Conservation (phyloP, 495 filamentous ascomycete genomes). For the Aspergillus leporis region DNA sequence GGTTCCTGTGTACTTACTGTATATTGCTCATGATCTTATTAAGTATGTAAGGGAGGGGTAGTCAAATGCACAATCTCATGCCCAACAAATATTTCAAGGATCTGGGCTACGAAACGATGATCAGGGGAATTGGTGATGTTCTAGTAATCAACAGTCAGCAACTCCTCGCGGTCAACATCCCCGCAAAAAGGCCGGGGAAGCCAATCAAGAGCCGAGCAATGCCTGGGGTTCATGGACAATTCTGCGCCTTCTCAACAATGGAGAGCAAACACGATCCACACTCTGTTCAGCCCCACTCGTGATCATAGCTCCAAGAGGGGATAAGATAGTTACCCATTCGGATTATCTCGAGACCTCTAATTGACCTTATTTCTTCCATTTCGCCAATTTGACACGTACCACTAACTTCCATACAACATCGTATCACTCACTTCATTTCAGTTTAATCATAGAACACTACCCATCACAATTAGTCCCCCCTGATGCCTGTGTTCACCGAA, state of each 20-base stretch:
- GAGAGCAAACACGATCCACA: too few relatives aligned
- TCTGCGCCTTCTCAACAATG: too few relatives aligned
- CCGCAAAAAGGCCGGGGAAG: neutral
- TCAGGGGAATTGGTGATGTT: slow-evolving; percentile 13
- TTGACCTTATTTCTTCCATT: neutral
- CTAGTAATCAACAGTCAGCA: slow-evolving; percentile 15
- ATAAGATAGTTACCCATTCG: too few relatives aligned
- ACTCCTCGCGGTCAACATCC: neutral
- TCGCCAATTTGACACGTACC: neutral
- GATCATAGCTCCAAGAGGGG: too few relatives aligned
- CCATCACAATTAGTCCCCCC: neutral
- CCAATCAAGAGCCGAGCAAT: neutral
- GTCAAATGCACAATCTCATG: neutral
- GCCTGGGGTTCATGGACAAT: too few relatives aligned
- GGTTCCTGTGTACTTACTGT: too few relatives aligned
- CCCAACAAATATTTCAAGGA: too few relatives aligned
- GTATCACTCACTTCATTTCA: neutral
- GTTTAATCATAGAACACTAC: neutral
- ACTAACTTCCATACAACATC: too few relatives aligned
- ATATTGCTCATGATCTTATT: too few relatives aligned
- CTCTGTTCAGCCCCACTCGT: too few relatives aligned
- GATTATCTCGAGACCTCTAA: too few relatives aligned
- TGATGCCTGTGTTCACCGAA: slow-evolving; percentile 51
- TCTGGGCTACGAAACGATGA: neutral
- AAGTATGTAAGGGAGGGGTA: neutral